Evolutionary conservation across 1,284 basidiomycete species (phyloP).

Genomic region (Vanrija humicola): DNA sequence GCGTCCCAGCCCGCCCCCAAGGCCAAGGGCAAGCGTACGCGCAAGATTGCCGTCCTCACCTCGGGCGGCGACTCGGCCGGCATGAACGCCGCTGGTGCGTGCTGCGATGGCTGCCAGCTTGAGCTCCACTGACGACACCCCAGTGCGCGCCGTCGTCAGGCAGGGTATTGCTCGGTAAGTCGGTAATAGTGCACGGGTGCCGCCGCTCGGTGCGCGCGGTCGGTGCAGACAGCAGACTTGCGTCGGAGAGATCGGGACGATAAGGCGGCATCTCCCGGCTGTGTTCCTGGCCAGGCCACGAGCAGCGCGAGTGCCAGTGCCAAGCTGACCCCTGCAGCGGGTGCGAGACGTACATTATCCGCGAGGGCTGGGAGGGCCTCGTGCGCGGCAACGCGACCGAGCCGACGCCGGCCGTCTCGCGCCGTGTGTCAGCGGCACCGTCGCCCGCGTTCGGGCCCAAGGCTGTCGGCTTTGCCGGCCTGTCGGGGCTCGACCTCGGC

Average conservation of each 20-base stretch:
- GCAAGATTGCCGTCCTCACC: conserved; percentile 82
- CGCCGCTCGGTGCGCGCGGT: too few species aligned
- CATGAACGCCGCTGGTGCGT: conserved; percentile 77
- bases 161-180: conserved; percentile 79
- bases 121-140: neutral
- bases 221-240: too few species aligned
- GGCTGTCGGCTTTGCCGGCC: conserved; percentile 29
- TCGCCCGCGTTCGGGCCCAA: conserved; percentile 29
- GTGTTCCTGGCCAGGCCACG: too few species aligned
- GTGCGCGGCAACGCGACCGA: conserved; percentile 55
- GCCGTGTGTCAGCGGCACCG: conserved; percentile 13
- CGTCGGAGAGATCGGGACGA: too few species aligned
- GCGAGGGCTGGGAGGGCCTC: conserved; percentile 97
- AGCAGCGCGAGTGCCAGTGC: too few species aligned
- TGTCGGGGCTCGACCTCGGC: conserved; percentile 17
- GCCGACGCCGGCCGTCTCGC: conserved; percentile 33
- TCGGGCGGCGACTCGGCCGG: conserved; percentile 96
- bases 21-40: conserved; percentile 4
- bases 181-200: neutral
- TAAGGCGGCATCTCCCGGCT: too few species aligned
- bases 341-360: conserved; percentile 86
- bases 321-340: conserved; percentile 56
- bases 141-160: conserved; percentile 82
- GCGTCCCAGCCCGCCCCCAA: too few species aligned
- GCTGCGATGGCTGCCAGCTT: neutral